A percentile compares a stretch with the other conserved stretches of the same genome.
phyloP scores from a whole-genome alignment of 2,329 filamentous ascomycete genomes.

The Xylariales sp. region DNA sequence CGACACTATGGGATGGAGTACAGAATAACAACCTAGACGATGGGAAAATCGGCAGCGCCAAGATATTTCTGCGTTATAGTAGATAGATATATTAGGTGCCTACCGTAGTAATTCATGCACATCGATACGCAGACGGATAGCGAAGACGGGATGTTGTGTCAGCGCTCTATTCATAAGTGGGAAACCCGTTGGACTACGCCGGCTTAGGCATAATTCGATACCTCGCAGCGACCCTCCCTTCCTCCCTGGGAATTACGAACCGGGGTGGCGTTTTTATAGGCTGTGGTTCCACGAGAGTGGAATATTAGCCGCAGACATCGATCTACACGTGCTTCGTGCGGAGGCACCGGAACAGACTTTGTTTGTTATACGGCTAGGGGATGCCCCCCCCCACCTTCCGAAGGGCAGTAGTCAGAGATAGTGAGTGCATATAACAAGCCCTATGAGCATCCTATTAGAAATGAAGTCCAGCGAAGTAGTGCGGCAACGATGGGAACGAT shows the following conservation, averaged over 20 bases:
- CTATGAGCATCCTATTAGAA: background rate
- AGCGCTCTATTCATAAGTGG: too few species aligned
- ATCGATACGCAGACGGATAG: too few species aligned
- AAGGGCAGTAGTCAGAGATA: background rate
- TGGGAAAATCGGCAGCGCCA: background rate
- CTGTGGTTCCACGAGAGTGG: background rate
- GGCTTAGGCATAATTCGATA: background rate
- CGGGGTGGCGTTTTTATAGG: background rate
- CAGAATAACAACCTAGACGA: background rate
- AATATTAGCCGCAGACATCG: background rate
- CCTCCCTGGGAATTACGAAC: background rate
- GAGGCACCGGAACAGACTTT: background rate
- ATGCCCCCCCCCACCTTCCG: conserved; percentile 5
- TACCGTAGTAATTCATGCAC: background rate
- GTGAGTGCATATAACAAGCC: background rate
- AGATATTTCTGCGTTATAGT: background rate
- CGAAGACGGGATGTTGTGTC: background rate
- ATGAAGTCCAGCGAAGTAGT: background rate
- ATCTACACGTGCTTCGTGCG: background rate
- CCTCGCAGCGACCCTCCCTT: background rate
- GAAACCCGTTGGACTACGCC: background rate
- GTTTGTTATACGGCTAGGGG: background rate
- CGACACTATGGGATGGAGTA: background rate
- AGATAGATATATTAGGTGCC: background rate
- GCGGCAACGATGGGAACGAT: background rate